phyloP scores from a whole-genome alignment of 192 early-diverging fungal genomes.

The Funneliformis mosseae region DNA sequence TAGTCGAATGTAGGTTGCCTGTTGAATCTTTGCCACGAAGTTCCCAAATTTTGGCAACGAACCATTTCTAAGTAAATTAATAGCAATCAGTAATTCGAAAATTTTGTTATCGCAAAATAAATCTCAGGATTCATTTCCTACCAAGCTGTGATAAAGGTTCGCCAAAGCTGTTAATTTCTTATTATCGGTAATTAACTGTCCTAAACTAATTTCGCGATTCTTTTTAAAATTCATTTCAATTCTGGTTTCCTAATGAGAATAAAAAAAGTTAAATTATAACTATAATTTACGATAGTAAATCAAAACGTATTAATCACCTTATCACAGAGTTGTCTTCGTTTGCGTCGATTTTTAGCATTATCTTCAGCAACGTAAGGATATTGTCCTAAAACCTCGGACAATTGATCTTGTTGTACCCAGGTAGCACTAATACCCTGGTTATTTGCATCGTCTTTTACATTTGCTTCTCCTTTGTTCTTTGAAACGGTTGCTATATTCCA shows the following conservation, averaged over 20 bases:
- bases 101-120: constrained; percentile 38
- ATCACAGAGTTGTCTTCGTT: constrained; percentile 6
- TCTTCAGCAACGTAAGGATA: constrained; percentile 47
- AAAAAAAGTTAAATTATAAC: not conserved
- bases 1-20: not conserved
- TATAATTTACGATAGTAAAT: not conserved
- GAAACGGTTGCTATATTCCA: constrained; percentile 30
- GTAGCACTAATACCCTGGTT: constrained; percentile 43
- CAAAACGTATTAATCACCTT: not conserved
- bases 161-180: constrained; percentile 74
- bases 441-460: constrained; percentile 33
- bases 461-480: constrained; percentile 8
- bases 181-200: constrained; percentile 85
- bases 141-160: constrained; percentile 81
- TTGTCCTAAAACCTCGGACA: constrained; percentile 45
- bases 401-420: constrained; percentile 51
- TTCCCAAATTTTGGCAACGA: constrained; percentile 57
- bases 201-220: constrained; percentile 72
- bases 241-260: constrained; percentile 63
- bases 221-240: constrained; percentile 77
- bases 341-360: constrained; percentile 26
- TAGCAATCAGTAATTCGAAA: constrained; percentile 34
- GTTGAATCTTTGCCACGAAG: constrained; percentile 37
- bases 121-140: constrained; percentile 58
- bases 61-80: constrained; percentile 61